Evolutionary conservation across 2,329 filamentous ascomycete genomes (phyloP).

Genomic region (Colletotrichum tropicale): DNA sequence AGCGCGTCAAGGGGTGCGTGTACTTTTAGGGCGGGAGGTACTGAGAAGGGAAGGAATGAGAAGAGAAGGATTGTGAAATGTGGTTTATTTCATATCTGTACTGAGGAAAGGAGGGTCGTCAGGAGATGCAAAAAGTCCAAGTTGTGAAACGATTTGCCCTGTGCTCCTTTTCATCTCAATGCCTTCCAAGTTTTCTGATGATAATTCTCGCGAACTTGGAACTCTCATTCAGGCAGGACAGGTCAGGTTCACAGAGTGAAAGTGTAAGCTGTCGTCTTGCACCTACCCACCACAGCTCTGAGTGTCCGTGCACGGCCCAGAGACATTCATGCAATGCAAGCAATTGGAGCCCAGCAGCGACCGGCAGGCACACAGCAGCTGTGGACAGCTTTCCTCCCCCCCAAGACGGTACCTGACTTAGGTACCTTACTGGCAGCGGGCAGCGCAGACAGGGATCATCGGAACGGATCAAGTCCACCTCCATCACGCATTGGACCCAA

Average conservation of each 20-base stretch:
- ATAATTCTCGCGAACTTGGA: not conserved
- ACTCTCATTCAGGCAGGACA: not conserved
- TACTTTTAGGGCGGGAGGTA: not conserved
- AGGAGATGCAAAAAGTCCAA: not conserved
- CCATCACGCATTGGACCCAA: conserved; percentile 19
- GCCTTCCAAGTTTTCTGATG: not conserved
- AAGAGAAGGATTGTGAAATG: not conserved
- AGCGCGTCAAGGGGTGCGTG: not conserved
- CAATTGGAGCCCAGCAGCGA: not conserved
- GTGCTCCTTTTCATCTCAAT: conserved; percentile 16
- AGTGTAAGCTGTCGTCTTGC: conserved; percentile 19
- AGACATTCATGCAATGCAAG: not conserved
- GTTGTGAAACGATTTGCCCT: conserved; percentile 19
- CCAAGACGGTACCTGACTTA: not conserved
- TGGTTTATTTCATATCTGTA: not conserved
- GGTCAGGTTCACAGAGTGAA: not conserved
- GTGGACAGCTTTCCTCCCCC: not conserved
- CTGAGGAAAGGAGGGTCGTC: not conserved
- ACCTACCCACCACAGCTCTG: conserved; percentile 7
- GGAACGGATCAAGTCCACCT: conserved; percentile 12
- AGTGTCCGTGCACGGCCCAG: conserved; percentile 5
- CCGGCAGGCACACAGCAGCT: not conserved
- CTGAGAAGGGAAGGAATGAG: not conserved
- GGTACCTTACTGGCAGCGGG: not conserved
- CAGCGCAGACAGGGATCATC: not conserved